A percentile compares a stretch with the other conserved stretches of the same genome.
Conservation (phyloP, 2,329 filamentous ascomycete genomes). For the Stachybotrys elegans region DNA sequence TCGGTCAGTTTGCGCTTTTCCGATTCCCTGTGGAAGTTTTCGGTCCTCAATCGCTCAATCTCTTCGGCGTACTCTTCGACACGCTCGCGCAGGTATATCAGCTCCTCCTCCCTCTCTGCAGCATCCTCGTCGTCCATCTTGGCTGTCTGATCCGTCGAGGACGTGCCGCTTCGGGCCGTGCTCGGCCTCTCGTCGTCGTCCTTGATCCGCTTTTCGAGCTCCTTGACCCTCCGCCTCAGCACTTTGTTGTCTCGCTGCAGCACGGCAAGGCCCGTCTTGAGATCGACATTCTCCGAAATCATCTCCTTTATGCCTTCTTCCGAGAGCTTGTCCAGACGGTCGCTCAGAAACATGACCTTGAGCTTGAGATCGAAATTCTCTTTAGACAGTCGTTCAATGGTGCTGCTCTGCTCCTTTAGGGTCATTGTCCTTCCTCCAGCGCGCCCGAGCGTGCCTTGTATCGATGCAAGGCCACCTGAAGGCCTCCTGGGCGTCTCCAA, state of each 20-base stretch:
- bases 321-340: constrained; percentile 86
- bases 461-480: constrained; percentile 41
- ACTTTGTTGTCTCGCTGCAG: constrained; percentile 87
- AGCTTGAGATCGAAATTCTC: constrained; percentile 98
- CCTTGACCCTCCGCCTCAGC: constrained; percentile 73
- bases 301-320: constrained; percentile 97
- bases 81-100: constrained; percentile 77
- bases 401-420: constrained; percentile 94
- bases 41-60: constrained; percentile 75
- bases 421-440: constrained; percentile 71
- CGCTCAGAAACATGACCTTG: constrained; percentile 94
- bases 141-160: constrained; percentile 53
- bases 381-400: constrained; percentile 92
- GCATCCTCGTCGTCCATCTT: constrained; percentile 54
- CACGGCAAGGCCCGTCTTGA: constrained; percentile 84
- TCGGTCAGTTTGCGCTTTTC: constrained; percentile 86
- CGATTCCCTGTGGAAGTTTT: constrained; percentile 71
- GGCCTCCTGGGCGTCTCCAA: constrained; percentile 54
- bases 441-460: constrained; percentile 43
- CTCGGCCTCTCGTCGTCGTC: constrained; percentile 59
- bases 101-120: constrained; percentile 75
- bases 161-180: constrained; percentile 51
- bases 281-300: constrained; percentile 94
- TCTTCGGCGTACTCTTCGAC: constrained; percentile 79
- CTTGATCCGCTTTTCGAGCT: constrained; percentile 75